Evolutionary conservation across 371 early-diverging fungal genomes (phyloP), one percentile per base, ranked within the genome.

Genomic region (Modicella reniformis): DNA sequence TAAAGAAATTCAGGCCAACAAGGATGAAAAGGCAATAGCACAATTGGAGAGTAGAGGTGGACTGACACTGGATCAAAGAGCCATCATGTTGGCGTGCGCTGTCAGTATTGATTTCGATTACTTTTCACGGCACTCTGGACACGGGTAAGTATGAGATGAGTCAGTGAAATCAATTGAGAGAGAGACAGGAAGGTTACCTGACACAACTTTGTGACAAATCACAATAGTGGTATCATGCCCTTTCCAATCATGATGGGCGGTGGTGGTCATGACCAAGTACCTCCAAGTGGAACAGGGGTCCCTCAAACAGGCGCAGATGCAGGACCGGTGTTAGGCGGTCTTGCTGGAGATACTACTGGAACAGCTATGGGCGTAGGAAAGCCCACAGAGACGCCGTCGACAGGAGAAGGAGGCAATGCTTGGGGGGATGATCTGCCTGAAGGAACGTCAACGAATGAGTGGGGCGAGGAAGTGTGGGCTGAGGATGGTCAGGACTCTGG

Each of bases 71-170:
- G 95, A 95, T 74, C 91, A 94, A 68, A 87, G 94, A 47, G 95
- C 95, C 9, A 91, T 95, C 10, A 88, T 91, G 37, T 81, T 96
- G 47, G 93, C 93, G 0, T 90, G 91, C 56, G 95, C 96, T 53
- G 84, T 95, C 48, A 91, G 91, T n/a, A 91, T 94, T 59, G 96
- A 96, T 75, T 92, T 95, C 68, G 96, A 96, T 81, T 96, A 94
- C 71, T 96, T 95, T 70, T 91, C 91, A 21, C 82, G 94, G 33
- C 94, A 94, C 69, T 93, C 93, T 6, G 75, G 74, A 30, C 86
- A 87, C 66, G 84, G 87, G 87, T 89, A 81, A 74, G 80, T 25
- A n/a, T 37, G 37, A n/a, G n/a, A 37, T 37, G 6, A 37, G 37
- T 13, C 37, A 37, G 13, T 37, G 6, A 37, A 13, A 8, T 8